phyloP scores from a whole-genome alignment of 352 stramenopile species.

The Globisporangium megalacanthum region DNA sequence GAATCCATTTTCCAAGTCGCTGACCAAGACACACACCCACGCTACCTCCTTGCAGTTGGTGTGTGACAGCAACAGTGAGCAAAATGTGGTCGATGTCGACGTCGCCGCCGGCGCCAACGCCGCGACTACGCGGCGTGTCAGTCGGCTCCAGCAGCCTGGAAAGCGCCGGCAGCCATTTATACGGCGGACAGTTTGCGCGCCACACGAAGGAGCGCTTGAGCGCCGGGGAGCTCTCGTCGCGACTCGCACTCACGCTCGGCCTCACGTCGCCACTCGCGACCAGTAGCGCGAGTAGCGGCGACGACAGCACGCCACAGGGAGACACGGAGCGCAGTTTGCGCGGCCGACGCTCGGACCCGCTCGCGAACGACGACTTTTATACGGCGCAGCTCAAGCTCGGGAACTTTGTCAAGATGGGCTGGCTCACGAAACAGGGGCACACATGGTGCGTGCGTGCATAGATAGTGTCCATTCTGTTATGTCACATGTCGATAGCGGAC shows the following conservation, averaged over 20 bases:
- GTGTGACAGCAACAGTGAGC: too few species aligned
- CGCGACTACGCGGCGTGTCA: slow-evolving; percentile 10
- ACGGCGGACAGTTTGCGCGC: slow-evolving; percentile 9
- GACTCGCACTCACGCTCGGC: too few species aligned
- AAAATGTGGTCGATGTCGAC: not conserved
- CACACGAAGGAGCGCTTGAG: slow-evolving; percentile 12
- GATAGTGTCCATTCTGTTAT: too few species aligned
- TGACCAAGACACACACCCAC: too few species aligned
- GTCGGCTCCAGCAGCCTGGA: slow-evolving; percentile 15
- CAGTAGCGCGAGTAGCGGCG: not conserved
- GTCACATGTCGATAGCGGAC: too few species aligned
- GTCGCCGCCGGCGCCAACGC: slow-evolving; percentile 6
- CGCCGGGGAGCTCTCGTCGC: slow-evolving; percentile 1
- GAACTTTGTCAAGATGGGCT: slow-evolving; percentile 79
- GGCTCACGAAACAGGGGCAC: slow-evolving; percentile 82
- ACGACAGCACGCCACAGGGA: not conserved
- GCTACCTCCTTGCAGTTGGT: too few species aligned
- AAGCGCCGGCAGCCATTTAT: slow-evolving; percentile 7
- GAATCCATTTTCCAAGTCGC: too few species aligned
- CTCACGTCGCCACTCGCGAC: not conserved
- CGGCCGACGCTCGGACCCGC: slow-evolving; percentile 52
- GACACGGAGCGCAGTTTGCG: slow-evolving; percentile 14
- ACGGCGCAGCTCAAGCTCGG: slow-evolving; percentile 52
- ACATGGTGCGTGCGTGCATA: slow-evolving; percentile 45
- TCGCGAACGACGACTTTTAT: slow-evolving; percentile 68